Base-by-base conservation (phyloP, 306 rosid genomes). In the Vigna unguiculata region DNA sequence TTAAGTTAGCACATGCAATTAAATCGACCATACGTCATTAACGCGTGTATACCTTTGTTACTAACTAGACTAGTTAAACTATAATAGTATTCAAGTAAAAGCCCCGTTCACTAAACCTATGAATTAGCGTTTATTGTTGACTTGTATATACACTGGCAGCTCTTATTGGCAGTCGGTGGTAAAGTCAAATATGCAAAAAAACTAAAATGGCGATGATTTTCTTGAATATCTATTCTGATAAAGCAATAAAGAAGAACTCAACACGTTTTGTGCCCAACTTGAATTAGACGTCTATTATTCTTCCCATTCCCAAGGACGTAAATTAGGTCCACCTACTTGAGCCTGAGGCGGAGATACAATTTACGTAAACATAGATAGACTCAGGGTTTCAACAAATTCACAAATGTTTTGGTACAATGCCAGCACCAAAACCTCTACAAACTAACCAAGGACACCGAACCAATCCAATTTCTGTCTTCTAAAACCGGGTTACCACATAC, bases 81-180 rank as follows among this genome's bases (percentile, higher is more conserved):
- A 76, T 21, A 67, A 25, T 59, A 46, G 43, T 62, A 63, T 71
- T 36, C 48, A 43, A 8, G 45, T 21, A 66, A 36, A 69, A 19
- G 43, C 55, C 78, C 52, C 61, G 38, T 77, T 36, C 45, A 76
- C 40, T 55, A 20, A 43, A 40, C 71, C 79, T 75, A 64, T 63
- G 20, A 81, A 40, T 60, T 4, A 69, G 75, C 65, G 24, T 16
- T 63, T 70, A 34, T n/a, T 28, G 49, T 47, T 58, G 48, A 43
- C 48, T 43, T 43, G 74, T 12, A 25, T 48, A 9, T n/a, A 68
- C 63, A 52, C 15, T 36, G 34, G 36, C 71, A 54, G 52, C 54
- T 24, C 51, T 43, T 75, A 47, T 67, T 71, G 52, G 48, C 11
- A 13, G 24, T 25, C 24, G 12, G 55, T 8, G 58, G 28, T 28